Percentiles rank a stretch among this genome's conserved stretches.
Conservation (phyloP, 176 grass and related monocot genomes). For the Oryza officinalis region DNA sequence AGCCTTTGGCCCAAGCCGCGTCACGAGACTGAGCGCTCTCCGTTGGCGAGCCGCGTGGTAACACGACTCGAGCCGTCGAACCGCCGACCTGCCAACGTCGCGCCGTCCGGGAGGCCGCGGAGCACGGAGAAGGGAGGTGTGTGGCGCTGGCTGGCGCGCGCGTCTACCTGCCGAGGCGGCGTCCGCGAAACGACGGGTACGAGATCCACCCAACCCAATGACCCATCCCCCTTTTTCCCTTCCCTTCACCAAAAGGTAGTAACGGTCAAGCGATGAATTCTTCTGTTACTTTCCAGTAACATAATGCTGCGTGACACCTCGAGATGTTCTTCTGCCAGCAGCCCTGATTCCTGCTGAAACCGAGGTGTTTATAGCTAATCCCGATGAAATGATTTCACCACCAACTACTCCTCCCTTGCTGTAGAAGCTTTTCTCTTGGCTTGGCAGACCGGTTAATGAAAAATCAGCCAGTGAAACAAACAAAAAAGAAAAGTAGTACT, state of each 20-base stretch:
- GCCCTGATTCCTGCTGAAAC: not conserved
- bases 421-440: not conserved
- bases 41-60: too few species aligned
- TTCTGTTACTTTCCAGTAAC: not conserved
- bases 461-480: conserved; percentile 19
- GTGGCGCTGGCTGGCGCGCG: too few species aligned
- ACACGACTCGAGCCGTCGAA: too few species aligned
- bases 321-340: not conserved
- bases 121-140: too few species aligned
- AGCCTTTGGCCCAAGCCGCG: not conserved
- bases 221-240: too few species aligned
- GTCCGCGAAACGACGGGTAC: not conserved
- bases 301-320: not conserved
- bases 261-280: not conserved
- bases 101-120: too few species aligned
- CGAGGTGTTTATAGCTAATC: not conserved
- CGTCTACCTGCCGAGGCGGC: too few species aligned
- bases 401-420: not conserved
- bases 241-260: too few species aligned
- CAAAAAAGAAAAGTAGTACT: not conserved
- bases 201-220: not conserved
- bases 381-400: not conserved
- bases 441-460: not conserved
- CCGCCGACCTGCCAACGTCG: too few species aligned
- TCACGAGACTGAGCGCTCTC: not conserved